phyloP scores from a whole-genome alignment of 78 protist genomes.

The Neovahlkampfia damariscottae region DNA sequence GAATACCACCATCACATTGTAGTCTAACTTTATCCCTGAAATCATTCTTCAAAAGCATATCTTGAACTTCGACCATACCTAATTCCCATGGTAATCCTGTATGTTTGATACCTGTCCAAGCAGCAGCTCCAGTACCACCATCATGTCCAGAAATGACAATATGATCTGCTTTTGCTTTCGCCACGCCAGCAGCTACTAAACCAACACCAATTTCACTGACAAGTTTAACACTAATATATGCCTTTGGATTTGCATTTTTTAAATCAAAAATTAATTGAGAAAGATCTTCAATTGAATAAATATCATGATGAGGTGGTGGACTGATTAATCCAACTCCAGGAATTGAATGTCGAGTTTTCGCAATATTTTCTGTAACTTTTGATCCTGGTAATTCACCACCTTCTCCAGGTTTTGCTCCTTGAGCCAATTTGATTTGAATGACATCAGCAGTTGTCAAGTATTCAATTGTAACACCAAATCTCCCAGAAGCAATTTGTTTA shows the following conservation, averaged over 20 bases:
- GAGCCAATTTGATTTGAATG: slow-evolving; percentile 84
- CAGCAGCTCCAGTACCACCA: slow-evolving; percentile 83
- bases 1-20: slow-evolving; percentile 53
- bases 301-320: slow-evolving; percentile 92
- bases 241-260: slow-evolving; percentile 53
- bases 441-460: slow-evolving; percentile 68
- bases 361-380: slow-evolving; percentile 56
- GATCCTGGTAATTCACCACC: slow-evolving; percentile 74
- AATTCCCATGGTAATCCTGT: slow-evolving; percentile 86
- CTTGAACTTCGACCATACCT: slow-evolving; percentile 80
- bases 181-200: slow-evolving; percentile 75
- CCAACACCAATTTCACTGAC: slow-evolving; percentile 64
- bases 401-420: slow-evolving; percentile 88
- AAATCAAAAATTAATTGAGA: slow-evolving; percentile 69
- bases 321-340: slow-evolving; percentile 75
- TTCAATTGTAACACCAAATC: slow-evolving; percentile 73
- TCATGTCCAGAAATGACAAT: slow-evolving; percentile 75
- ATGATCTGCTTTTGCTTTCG: slow-evolving; percentile 75
- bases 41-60: slow-evolving; percentile 47
- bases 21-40: slow-evolving; percentile 61
- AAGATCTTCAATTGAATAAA: slow-evolving; percentile 85
- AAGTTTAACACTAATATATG: slow-evolving; percentile 70
- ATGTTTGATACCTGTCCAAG: slow-evolving; percentile 78
- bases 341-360: slow-evolving; percentile 51
- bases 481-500: slow-evolving; percentile 85